Percentiles rank a stretch among this genome's conserved stretches.
These are phyloP conservation scores for Termitomyces sp. DNA, from an alignment of 768 basidiomycete species.

Conservation along the genomic window DNA sequence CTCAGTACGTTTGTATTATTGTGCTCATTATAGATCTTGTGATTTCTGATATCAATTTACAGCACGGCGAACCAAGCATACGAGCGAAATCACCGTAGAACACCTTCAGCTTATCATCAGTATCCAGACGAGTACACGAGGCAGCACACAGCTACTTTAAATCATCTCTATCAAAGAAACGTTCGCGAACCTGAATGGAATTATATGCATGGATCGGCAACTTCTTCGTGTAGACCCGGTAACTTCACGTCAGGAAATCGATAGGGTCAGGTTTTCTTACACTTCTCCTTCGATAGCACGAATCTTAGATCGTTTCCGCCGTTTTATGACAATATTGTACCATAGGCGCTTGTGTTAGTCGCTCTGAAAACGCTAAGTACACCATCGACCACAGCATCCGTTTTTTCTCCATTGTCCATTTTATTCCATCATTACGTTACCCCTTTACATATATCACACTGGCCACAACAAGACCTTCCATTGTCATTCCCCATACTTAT, in stretches of 20 bases:
- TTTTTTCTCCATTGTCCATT: too few species aligned
- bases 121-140: background rate
- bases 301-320: background rate
- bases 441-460: too few species aligned
- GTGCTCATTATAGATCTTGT: too few species aligned
- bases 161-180: background rate
- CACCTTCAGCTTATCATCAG: background rate
- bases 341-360: too few species aligned
- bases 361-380: too few species aligned
- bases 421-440: too few species aligned
- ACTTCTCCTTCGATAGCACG: too few species aligned
- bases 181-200: background rate
- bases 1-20: background rate
- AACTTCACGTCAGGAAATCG: background rate
- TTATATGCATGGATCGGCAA: background rate
- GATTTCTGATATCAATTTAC: background rate
- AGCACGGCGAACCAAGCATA: background rate
- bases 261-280: background rate
- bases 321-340: background rate
- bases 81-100: background rate
- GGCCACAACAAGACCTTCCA: too few species aligned
- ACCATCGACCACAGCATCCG: too few species aligned
- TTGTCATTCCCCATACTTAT: too few species aligned
- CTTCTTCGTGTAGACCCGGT: background rate
- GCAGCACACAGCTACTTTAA: background rate